These are phyloP conservation scores for Candida nitratophila DNA, from an alignment of 805 yeast genomes.

Conservation along the genomic window DNA sequence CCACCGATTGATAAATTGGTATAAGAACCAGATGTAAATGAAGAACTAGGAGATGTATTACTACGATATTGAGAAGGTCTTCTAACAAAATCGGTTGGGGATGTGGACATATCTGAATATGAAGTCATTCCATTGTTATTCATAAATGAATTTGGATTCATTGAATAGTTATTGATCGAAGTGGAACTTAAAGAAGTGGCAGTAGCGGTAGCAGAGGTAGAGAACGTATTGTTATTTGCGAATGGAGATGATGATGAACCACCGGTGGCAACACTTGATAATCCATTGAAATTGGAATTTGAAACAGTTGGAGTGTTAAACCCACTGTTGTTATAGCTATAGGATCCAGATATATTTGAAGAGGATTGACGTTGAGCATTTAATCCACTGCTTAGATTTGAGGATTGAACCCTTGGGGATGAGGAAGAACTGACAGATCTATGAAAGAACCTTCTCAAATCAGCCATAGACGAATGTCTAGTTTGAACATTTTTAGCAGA, in stretches of 20 bases:
- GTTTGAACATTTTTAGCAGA: slow-evolving; percentile 19
- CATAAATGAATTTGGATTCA: neutral
- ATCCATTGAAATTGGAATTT: slow-evolving; percentile 1
- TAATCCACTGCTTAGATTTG: slow-evolving; percentile 28
- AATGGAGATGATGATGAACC: slow-evolving; percentile 5
- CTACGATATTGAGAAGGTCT: neutral
- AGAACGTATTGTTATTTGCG: neutral
- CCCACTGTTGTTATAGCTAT: neutral
- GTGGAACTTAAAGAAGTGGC: neutral
- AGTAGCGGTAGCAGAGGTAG: slow-evolving; percentile 5
- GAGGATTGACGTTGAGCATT: slow-evolving; percentile 22
- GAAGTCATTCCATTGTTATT: neutral
- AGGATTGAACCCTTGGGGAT: slow-evolving; percentile 11
- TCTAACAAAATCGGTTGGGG: neutral
- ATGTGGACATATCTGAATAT: neutral
- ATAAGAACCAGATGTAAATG: slow-evolving; percentile 5
- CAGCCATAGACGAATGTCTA: slow-evolving; percentile 75
- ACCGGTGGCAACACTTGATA: slow-evolving; percentile 6
- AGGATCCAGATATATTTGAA: neutral
- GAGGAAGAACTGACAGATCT: slow-evolving; percentile 25
- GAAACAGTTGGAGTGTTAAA: neutral
- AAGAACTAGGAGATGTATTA: slow-evolving; percentile 2
- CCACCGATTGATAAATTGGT: slow-evolving; percentile 27
- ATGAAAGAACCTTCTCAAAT: slow-evolving; percentile 66
- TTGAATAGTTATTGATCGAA: neutral